Percentiles rank a stretch among this genome's conserved stretches.
phyloP scores from a whole-genome alignment of 345 rosid genomes.

The Sonneratia caseolaris region DNA sequence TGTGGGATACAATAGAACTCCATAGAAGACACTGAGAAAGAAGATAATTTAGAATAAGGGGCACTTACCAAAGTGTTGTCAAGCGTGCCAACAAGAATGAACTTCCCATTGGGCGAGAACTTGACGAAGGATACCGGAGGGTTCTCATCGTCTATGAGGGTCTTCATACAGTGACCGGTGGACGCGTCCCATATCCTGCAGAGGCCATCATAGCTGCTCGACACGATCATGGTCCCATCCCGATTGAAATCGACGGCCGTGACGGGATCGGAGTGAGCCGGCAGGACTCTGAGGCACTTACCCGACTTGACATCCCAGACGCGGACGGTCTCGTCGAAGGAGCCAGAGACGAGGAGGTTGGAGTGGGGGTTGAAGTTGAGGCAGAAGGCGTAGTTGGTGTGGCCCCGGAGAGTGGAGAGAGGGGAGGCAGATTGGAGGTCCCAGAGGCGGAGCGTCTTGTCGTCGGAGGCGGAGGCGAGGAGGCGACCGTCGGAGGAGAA shows the following conservation, averaged over 20 bases:
- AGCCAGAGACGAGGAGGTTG: conserved; percentile 85
- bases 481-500: conserved; percentile 81
- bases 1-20: background rate
- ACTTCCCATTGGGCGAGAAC: conserved; percentile 91
- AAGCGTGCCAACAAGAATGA: conserved; percentile 79
- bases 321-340: conserved; percentile 87
- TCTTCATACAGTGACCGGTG: conserved; percentile 81
- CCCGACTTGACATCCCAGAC: conserved; percentile 87
- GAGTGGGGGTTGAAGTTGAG: conserved; percentile 80
- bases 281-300: conserved; percentile 80
- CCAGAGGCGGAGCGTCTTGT: conserved; percentile 87
- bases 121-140: conserved; percentile 84
- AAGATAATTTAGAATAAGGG: background rate
- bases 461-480: conserved; percentile 91
- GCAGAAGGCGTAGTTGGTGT: conserved; percentile 77
- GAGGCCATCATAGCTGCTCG: conserved; percentile 88
- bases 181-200: conserved; percentile 88
- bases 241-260: conserved; percentile 82
- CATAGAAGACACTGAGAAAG: background rate
- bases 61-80: conserved; percentile 69
- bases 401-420: conserved; percentile 62
- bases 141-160: conserved; percentile 81
- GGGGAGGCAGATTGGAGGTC: conserved; percentile 62
- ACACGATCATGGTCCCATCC: conserved; percentile 72
- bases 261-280: conserved; percentile 90